These are phyloP conservation scores for Dothistroma pini DNA, from an alignment of 2,329 filamentous ascomycete species.

Conservation along the genomic window DNA sequence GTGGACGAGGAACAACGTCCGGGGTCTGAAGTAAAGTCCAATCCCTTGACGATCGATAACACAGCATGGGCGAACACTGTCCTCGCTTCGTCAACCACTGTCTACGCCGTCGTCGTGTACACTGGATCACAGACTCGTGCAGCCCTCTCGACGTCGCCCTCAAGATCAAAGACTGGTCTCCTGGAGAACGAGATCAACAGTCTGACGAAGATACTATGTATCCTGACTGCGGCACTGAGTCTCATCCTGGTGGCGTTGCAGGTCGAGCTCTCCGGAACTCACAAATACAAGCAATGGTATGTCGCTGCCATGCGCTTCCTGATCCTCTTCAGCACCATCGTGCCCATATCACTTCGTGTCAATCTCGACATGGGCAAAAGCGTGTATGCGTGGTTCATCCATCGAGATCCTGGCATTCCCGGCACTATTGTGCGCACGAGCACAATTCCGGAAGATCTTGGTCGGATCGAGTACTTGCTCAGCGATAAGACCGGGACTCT, in stretches of 20 bases:
- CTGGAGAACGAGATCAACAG: slow-evolving; percentile 97
- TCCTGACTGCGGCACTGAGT: slow-evolving; percentile 80
- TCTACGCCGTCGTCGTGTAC: slow-evolving; percentile 87
- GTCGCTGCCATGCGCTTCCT: slow-evolving; percentile 97
- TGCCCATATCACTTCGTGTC: slow-evolving; percentile 92
- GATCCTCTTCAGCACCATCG: slow-evolving; percentile 98
- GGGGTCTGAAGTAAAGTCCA: slow-evolving; percentile 43
- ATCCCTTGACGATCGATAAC: slow-evolving; percentile 87
- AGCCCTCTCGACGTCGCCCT: slow-evolving; percentile 85
- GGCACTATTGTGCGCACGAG: slow-evolving; percentile 93
- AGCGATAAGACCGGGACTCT: slow-evolving; percentile 98
- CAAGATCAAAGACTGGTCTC: slow-evolving; percentile 88
- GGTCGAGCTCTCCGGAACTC: slow-evolving; percentile 66
- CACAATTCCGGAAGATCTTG: slow-evolving; percentile 94
- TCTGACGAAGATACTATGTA: slow-evolving; percentile 91
- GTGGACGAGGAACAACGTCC: slow-evolving; percentile 7
- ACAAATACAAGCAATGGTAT: slow-evolving; percentile 70
- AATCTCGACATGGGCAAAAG: slow-evolving; percentile 97
- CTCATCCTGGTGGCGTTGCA: slow-evolving; percentile 76
- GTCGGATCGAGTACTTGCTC: slow-evolving; percentile 90
- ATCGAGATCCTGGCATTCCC: slow-evolving; percentile 82
- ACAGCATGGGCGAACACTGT: slow-evolving; percentile 99
- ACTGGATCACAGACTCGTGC: slow-evolving; percentile 93
- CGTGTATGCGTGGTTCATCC: slow-evolving; percentile 93
- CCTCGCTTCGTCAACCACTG: slow-evolving; percentile 85